Evolutionary conservation across 2,329 filamentous ascomycete genomes (phyloP).

Genomic region (Elsinoe ampelina): DNA sequence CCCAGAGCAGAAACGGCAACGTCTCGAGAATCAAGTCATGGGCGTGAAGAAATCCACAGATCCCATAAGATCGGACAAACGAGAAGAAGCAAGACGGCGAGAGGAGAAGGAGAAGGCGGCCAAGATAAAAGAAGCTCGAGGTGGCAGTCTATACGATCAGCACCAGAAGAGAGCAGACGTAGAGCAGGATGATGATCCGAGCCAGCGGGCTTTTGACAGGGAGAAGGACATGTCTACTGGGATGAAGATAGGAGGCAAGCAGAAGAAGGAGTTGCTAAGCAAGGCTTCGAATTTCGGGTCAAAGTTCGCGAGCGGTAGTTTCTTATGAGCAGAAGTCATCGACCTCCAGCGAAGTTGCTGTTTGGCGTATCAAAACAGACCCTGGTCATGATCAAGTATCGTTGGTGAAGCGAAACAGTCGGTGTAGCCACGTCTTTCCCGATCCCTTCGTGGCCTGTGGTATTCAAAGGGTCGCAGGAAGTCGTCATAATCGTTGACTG

Average conservation of each 20-base stretch:
- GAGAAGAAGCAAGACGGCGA: conserved; percentile 17
- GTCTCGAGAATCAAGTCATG: conserved; percentile 72
- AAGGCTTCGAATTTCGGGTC: conserved; percentile 74
- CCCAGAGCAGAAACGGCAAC: conserved; percentile 73
- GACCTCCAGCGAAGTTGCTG: background rate
- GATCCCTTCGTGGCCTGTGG: too few relatives aligned
- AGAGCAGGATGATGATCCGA: conserved; percentile 71
- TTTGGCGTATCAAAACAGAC: too few relatives aligned
- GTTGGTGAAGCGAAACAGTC: too few relatives aligned
- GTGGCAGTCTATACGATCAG: conserved; percentile 34
- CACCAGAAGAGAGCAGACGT: conserved; percentile 47
- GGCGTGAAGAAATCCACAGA: conserved; percentile 47
- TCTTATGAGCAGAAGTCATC: conserved; percentile 32
- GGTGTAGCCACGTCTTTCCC: too few relatives aligned
- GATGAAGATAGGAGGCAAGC: conserved; percentile 52
- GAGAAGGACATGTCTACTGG: conserved; percentile 88
- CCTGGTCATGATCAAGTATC: too few relatives aligned
- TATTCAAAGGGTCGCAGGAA: background rate
- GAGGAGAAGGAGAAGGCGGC: conserved; percentile 38
- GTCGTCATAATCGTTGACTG: background rate
- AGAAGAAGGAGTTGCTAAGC: conserved; percentile 69
- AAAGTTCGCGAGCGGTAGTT: conserved; percentile 66
- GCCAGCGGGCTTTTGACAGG: conserved; percentile 75
- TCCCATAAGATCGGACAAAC: conserved; percentile 4
- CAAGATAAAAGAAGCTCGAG: conserved; percentile 40